A percentile compares a stretch with the other conserved stretches of the same genome.
These are phyloP conservation scores for Dothideomycetes sp. DNA, from an alignment of 2,329 filamentous ascomycete genomes.

Conservation along the genomic window DNA sequence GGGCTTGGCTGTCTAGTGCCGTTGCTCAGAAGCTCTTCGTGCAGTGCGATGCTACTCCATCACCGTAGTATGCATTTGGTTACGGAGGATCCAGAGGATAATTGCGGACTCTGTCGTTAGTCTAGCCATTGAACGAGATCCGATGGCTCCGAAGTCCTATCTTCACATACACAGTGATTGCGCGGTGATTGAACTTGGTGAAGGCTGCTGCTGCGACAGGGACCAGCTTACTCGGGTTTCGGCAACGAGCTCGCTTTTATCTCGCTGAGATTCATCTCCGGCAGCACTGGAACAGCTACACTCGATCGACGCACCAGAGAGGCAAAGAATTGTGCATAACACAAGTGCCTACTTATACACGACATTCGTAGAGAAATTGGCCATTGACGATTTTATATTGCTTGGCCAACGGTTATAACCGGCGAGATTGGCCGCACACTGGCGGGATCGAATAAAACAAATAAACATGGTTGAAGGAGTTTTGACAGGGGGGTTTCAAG, in stretches of 20 bases:
- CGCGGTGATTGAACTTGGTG: background rate
- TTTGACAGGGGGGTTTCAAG: background rate
- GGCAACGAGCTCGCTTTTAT: background rate
- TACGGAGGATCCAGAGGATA: too few relatives aligned
- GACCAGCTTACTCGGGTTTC: background rate
- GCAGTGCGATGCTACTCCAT: background rate
- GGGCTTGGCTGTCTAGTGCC: too few relatives aligned
- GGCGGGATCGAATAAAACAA: background rate
- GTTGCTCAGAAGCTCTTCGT: background rate
- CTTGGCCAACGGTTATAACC: background rate
- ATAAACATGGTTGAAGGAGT: background rate
- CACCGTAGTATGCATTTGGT: background rate
- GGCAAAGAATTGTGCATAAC: background rate
- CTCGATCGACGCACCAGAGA: background rate
- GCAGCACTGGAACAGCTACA: too few relatives aligned
- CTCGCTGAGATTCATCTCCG: background rate
- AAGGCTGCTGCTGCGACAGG: background rate
- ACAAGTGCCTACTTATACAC: background rate
- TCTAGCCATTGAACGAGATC: too few relatives aligned
- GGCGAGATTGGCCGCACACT: background rate
- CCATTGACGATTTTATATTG: background rate
- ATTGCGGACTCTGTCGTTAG: too few relatives aligned
- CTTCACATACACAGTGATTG: background rate
- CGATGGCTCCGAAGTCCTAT: too few relatives aligned
- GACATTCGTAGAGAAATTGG: background rate